Evolutionary conservation across 2,329 filamentous ascomycete genomes (phyloP).

Genomic region (Penicillium sp.): DNA sequence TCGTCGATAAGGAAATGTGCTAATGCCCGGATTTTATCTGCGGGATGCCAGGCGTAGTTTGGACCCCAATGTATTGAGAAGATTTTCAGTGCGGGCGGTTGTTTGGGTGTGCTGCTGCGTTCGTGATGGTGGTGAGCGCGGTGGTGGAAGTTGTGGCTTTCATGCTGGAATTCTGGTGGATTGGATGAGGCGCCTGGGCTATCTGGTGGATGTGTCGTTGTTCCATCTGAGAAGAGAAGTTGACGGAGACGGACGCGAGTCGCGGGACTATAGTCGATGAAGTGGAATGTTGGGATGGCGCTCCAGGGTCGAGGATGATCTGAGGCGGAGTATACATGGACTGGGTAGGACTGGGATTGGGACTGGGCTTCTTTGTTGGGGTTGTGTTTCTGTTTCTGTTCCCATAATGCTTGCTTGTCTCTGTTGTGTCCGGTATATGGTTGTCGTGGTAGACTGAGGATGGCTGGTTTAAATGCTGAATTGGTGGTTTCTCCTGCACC

Average conservation of each 20-base stretch:
- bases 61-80: slow-evolving; percentile 40
- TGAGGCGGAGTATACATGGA: slow-evolving; percentile 35
- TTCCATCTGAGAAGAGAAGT: slow-evolving; percentile 9
- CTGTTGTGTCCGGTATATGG: not conserved
- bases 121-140: slow-evolving; percentile 2
- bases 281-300: slow-evolving; percentile 30
- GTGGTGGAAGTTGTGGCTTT: slow-evolving; percentile 2
- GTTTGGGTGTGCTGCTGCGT: not conserved
- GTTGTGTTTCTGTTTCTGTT: not conserved
- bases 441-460: slow-evolving; percentile 20
- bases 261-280: slow-evolving; percentile 31
- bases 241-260: slow-evolving; percentile 22
- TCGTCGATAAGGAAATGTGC: slow-evolving; percentile 40
- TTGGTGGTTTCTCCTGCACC: slow-evolving; percentile 30
- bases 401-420: not conserved
- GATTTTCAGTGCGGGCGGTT: slow-evolving; percentile 29
- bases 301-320: slow-evolving; percentile 37
- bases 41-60: slow-evolving; percentile 37
- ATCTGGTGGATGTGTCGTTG: not conserved
- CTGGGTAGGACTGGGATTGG: slow-evolving; percentile 3
- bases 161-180: too few relatives aligned
- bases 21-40: slow-evolving; percentile 27
- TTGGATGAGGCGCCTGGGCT: not conserved
- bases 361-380: not conserved
- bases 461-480: slow-evolving; percentile 28